These are phyloP conservation scores for Pyrus pyrifolia DNA, from an alignment of 306 rosid species.

Conservation along the genomic window DNA sequence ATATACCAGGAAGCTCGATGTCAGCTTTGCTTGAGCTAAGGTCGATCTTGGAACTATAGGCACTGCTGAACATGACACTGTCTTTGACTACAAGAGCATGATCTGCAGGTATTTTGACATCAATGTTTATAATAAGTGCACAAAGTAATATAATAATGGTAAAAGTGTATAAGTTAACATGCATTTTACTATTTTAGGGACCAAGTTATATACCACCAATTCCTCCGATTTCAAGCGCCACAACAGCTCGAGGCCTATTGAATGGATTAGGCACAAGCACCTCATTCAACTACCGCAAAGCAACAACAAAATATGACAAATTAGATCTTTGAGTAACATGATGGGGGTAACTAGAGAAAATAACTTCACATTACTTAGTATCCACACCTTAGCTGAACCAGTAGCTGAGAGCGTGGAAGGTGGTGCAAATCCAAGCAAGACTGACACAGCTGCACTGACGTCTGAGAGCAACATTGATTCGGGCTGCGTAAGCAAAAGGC, in stretches of 20 bases:
- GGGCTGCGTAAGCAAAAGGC: constrained; percentile 36
- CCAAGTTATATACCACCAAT: constrained; percentile 43
- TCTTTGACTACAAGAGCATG: constrained; percentile 35
- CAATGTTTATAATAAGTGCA: not conserved
- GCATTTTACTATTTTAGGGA: not conserved
- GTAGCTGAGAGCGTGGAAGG: constrained; percentile 55
- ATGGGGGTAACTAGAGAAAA: not conserved
- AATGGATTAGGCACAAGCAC: constrained; percentile 84
- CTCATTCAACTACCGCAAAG: constrained; percentile 68
- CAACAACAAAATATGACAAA: constrained; percentile 9
- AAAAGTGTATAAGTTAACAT: not conserved
- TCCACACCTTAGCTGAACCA: constrained; percentile 72
- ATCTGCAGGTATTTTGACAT: constrained; percentile 40
- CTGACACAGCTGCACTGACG: constrained; percentile 68
- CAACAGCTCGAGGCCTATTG: constrained; percentile 76
- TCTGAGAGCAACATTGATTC: constrained; percentile 53
- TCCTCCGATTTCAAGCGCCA: constrained; percentile 72
- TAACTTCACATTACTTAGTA: not conserved
- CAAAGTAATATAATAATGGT: not conserved
- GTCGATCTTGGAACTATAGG: constrained; percentile 30
- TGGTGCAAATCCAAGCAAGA: constrained; percentile 90
- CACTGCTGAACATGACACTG: constrained; percentile 36
- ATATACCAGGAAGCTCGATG: constrained; percentile 67
- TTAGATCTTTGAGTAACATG: constrained; percentile 7
- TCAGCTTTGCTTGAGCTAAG: constrained; percentile 46